Base-by-base conservation (phyloP, 2,329 filamentous ascomycete genomes). In the Ilyonectria destructans region DNA sequence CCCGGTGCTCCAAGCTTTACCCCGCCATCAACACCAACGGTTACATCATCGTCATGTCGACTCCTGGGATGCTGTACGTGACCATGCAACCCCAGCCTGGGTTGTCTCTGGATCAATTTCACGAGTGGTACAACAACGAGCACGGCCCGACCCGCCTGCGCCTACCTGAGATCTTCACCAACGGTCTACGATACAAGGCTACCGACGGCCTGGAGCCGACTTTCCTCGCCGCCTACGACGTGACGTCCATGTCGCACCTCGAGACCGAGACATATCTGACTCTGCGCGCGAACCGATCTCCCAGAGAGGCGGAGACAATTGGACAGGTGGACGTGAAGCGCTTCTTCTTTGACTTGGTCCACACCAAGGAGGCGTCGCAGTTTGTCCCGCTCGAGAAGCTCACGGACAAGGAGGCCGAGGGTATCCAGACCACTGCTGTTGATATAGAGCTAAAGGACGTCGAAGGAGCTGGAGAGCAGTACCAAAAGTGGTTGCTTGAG, bases 91-190 rank as follows among this genome's bases (percentile, higher is more conserved):
- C 94, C 75, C 87, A 88, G 79, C 85, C 88, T 65, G 87, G 87
- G 72, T 86, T 94, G 74, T 85, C 91, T 62, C 81, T 87, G 55
- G 85, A 89, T 69, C 90, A 93, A 76, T 97, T 97, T 82, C 92
- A 97, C 81, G 93, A 97, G 79, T 96, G 93, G 93, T 97, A 97
- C 85, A 95, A 97, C 84, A 96, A 95, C 81, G 94, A 97, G 83
- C 94, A 97, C 82, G 94, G 94, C 61, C 94, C 94, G 19, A 89
- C 91, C 17, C 92, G 94, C 55, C 88, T 97, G 7, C 91, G 93
- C 56, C 83, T 97, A 15, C 89, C 93, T 4, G 90, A 92, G 75
- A 90, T 95, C 78, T 90, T 90, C 78, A 79, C 83, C 73, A 96
- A 94, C 79, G 94, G 94, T 66, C 91, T 96, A 74, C 91, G 94